Percentiles rank a stretch among this genome's conserved stretches.
Conservation (phyloP, 805 yeast genomes). For the Starmerella bombicola region DNA sequence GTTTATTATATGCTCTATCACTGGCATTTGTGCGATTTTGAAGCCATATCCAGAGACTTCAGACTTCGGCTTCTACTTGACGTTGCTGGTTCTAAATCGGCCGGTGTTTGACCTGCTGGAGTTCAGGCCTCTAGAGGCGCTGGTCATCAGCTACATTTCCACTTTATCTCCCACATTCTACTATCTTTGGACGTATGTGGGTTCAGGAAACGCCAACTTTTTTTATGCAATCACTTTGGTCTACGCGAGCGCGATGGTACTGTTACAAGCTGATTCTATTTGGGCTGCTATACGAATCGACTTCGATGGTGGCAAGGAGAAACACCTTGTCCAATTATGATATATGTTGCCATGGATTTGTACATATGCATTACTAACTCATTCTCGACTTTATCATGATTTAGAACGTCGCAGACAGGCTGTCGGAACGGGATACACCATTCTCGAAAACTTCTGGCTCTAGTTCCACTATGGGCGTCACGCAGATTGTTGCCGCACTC, state of each 20-base stretch:
- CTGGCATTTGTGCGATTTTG: slow-evolving; percentile 49
- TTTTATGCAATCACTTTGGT: slow-evolving; percentile 87
- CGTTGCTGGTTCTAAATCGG: slow-evolving; percentile 40
- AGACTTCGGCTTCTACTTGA: slow-evolving; percentile 50
- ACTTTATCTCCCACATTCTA: slow-evolving; percentile 78
- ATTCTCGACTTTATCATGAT: too few species aligned
- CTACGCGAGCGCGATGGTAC: slow-evolving; percentile 55
- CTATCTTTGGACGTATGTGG: slow-evolving; percentile 85
- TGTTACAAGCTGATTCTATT: slow-evolving; percentile 58
- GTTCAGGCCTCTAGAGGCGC: slow-evolving; percentile 38
- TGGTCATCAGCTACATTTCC: slow-evolving; percentile 41
- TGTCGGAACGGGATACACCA: too few species aligned
- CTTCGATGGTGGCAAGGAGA: slow-evolving; percentile 36
- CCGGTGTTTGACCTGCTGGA: slow-evolving; percentile 32
- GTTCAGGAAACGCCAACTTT: slow-evolving; percentile 92
- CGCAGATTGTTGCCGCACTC: too few species aligned
- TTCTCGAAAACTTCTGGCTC: too few species aligned
- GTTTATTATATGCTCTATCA: slow-evolving; percentile 38
- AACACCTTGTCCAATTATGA: slow-evolving; percentile 20
- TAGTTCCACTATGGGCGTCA: too few species aligned
- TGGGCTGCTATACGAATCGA: slow-evolving; percentile 71
- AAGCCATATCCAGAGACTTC: slow-evolving; percentile 80
- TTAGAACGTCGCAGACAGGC: too few species aligned
- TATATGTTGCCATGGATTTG: too few species aligned
- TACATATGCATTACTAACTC: too few species aligned